phyloP scores from a whole-genome alignment of 2,329 filamentous ascomycete genomes.

The Tolypocladium inflatum region DNA sequence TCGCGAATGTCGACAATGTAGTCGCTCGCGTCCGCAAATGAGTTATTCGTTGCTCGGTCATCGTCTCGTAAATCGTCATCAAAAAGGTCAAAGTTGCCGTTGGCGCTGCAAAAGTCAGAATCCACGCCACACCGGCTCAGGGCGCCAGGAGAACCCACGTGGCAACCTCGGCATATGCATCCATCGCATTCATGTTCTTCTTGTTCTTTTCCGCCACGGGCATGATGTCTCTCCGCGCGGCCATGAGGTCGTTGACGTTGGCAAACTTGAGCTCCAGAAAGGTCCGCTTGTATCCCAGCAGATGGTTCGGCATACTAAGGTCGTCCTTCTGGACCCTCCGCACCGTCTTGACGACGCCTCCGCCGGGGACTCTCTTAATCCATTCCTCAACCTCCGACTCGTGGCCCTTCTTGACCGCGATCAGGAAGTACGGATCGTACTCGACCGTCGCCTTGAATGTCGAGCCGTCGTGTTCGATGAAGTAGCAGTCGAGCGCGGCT shows the following conservation, averaged over 20 bases:
- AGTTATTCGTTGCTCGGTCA: slow-evolving; percentile 66
- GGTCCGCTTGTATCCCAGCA: slow-evolving; percentile 80
- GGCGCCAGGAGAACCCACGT: slow-evolving; percentile 45
- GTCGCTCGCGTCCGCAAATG: slow-evolving; percentile 83
- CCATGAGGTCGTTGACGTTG: slow-evolving; percentile 78
- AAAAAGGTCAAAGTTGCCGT: slow-evolving; percentile 87
- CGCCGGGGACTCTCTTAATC: slow-evolving; percentile 67
- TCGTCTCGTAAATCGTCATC: slow-evolving; percentile 78
- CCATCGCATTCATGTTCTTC: slow-evolving; percentile 93
- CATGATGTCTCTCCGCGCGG: slow-evolving; percentile 74
- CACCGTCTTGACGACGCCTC: slow-evolving; percentile 72
- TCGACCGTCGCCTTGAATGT: slow-evolving; percentile 95
- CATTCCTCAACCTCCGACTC: slow-evolving; percentile 96
- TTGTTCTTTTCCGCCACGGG: slow-evolving; percentile 94
- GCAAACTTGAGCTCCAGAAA: slow-evolving; percentile 81
- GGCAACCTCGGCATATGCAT: slow-evolving; percentile 94
- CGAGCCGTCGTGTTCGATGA: slow-evolving; percentile 78
- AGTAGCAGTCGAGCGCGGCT: slow-evolving; percentile 92
- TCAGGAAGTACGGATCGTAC: slow-evolving; percentile 93
- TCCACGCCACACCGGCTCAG: background rate
- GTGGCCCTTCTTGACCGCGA: slow-evolving; percentile 78
- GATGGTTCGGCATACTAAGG: slow-evolving; percentile 86
- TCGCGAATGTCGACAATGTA: slow-evolving; percentile 98
- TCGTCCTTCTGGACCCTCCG: slow-evolving; percentile 84
- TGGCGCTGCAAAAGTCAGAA: slow-evolving; percentile 42